Percentiles rank a stretch among this genome's conserved stretches.
These are phyloP conservation scores for Cairneyella variabilis DNA, from an alignment of 495 filamentous ascomycete species.

Conservation along the genomic window DNA sequence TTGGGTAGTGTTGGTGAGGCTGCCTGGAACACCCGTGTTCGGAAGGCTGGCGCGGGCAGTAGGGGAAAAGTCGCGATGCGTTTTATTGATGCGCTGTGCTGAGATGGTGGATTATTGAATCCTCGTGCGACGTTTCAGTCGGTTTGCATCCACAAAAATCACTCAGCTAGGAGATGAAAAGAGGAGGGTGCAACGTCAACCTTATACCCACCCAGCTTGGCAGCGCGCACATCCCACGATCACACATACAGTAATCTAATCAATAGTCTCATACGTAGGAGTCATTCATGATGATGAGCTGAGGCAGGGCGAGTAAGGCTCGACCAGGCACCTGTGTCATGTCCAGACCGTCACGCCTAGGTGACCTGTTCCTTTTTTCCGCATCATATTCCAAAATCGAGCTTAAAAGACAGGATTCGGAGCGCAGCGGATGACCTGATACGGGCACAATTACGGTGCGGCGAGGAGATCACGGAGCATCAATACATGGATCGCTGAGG, in stretches of 20 bases:
- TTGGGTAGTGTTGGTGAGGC: too few relatives aligned
- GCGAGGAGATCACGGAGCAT: background rate
- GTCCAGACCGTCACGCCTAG: too few relatives aligned
- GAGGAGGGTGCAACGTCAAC: too few relatives aligned
- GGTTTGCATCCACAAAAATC: too few relatives aligned
- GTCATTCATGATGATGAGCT: background rate
- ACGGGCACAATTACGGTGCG: background rate
- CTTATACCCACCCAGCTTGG: too few relatives aligned
- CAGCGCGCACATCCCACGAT: too few relatives aligned
- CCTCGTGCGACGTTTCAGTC: background rate
- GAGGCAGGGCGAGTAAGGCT: background rate
- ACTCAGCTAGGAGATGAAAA: too few relatives aligned
- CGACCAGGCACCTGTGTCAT: background rate
- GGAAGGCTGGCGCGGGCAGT: too few relatives aligned
- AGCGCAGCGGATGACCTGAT: background rate
- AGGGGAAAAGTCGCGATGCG: background rate
- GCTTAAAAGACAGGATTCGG: background rate
- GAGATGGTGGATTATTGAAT: too few relatives aligned
- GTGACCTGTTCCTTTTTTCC: background rate
- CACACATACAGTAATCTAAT: too few relatives aligned
- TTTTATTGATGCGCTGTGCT: background rate
- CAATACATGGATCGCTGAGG: constrained; percentile 1
- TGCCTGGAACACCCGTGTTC: too few relatives aligned
- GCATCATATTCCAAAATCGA: background rate
- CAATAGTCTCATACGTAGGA: background rate